Percentiles rank a stretch among this genome's conserved stretches.
Evolutionary conservation across 176 grass and related monocot genomes (phyloP).

Genomic region (Bolboschoenus planiculmis): DNA sequence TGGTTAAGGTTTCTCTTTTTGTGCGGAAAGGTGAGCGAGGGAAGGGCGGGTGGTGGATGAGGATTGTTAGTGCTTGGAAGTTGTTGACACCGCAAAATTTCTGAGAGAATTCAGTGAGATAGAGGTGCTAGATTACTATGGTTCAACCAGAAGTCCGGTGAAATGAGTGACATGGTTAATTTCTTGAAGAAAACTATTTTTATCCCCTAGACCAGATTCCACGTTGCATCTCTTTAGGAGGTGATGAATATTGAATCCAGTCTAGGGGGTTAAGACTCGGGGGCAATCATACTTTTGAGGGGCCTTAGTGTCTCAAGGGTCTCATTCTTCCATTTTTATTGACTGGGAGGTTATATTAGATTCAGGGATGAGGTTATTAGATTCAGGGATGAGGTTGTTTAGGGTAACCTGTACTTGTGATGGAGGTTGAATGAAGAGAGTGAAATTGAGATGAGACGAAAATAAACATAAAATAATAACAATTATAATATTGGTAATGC

Average conservation of each 20-base stretch:
- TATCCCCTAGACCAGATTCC: neutral
- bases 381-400: neutral
- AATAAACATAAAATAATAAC: neutral
- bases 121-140: neutral
- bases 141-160: neutral
- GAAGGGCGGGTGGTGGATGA: neutral
- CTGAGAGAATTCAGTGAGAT: neutral
- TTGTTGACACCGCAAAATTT: neutral
- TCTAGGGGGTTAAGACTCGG: neutral
- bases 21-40: neutral
- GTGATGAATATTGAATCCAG: neutral
- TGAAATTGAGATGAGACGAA: neutral
- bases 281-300: neutral
- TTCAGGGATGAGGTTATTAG: neutral
- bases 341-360: neutral
- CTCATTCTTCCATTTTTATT: neutral
- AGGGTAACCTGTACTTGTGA: neutral
- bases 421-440: neutral
- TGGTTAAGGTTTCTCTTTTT: neutral
- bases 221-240: neutral
- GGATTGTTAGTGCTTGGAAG: neutral
- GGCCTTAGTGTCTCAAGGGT: neutral
- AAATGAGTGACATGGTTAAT: neutral
- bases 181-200: conserved; percentile 1
- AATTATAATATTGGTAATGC: neutral